Evolutionary conservation across 1,139 yeast species (phyloP).

Genomic region (Kurtzmaniella quercitrusa): DNA sequence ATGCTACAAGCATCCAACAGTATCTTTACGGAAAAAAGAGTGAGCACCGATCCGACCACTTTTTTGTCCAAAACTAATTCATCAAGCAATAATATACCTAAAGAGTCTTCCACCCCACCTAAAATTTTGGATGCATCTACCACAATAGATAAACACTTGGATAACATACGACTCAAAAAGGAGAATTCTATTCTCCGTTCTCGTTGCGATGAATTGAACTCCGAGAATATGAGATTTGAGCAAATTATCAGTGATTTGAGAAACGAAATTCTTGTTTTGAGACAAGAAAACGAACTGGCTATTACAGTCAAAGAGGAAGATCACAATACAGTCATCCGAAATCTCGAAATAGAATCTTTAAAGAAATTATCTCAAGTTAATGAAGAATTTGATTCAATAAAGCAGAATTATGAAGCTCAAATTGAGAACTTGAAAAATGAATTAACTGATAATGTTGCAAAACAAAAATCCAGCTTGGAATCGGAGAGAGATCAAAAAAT

Average conservation of each 20-base stretch:
- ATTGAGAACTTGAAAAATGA: constrained; percentile 28
- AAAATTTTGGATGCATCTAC: constrained; percentile 32
- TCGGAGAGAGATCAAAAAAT: constrained; percentile 27
- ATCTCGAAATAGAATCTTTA: not conserved
- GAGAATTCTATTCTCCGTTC: constrained; percentile 21
- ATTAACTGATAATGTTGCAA: constrained; percentile 12
- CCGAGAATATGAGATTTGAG: constrained; percentile 7
- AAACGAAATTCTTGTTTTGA: constrained; percentile 5
- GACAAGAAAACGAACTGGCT: constrained; percentile 1
- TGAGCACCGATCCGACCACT: constrained; percentile 7
- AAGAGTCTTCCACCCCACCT: constrained; percentile 12
- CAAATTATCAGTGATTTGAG: constrained; percentile 9
- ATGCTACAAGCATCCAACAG: constrained; percentile 11
- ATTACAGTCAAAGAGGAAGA: constrained; percentile 1
- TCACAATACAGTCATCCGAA: not conserved
- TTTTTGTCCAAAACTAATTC: constrained; percentile 7
- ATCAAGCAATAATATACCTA: not conserved
- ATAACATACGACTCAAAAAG: constrained; percentile 34
- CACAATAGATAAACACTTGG: constrained; percentile 42
- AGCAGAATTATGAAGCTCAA: constrained; percentile 23
- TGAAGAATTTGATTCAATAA: constrained; percentile 7
- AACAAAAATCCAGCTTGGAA: constrained; percentile 18
- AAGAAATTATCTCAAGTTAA: constrained; percentile 8
- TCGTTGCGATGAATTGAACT: constrained; percentile 7
- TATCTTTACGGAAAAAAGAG: constrained; percentile 15